Percentiles rank a stretch among this genome's conserved stretches.
Conservation (phyloP, 2,329 filamentous ascomycete genomes). For the Diaporthe velutina region DNA sequence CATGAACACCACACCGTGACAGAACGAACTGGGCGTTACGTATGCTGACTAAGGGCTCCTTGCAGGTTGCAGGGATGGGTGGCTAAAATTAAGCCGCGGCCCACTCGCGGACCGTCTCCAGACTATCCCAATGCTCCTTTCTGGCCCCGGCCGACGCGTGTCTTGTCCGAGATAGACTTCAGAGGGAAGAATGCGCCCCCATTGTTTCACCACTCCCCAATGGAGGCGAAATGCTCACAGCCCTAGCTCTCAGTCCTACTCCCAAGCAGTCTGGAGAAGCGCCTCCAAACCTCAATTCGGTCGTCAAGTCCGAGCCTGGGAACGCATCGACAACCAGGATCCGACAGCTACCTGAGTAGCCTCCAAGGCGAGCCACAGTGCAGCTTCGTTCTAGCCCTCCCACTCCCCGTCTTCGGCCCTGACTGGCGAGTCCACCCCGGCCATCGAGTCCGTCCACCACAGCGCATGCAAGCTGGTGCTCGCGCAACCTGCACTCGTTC, state of each 20-base stretch:
- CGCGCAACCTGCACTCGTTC: background rate
- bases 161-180: conserved; percentile 24
- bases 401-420: background rate
- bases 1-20: no score
- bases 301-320: background rate
- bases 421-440: background rate
- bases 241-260: background rate
- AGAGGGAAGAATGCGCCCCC: conserved; percentile 17
- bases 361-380: background rate
- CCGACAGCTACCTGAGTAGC: background rate
- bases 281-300: background rate
- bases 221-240: conserved; percentile 21
- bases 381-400: conserved; percentile 2
- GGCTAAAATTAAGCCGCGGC: conserved; percentile 24
- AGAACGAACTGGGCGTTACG: background rate
- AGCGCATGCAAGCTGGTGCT: background rate
- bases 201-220: conserved; percentile 31
- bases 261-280: conserved; percentile 14
- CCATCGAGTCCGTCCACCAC: background rate
- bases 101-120: conserved; percentile 24
- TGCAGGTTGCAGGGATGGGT: conserved; percentile 13
- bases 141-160: conserved; percentile 31
- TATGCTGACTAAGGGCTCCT: background rate
- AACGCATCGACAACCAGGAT: background rate
- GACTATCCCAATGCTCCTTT: conserved; percentile 24